A percentile compares a stretch with the other conserved stretches of the same genome.
These are phyloP conservation scores for Achlya hypogyna DNA, from an alignment of 352 stramenopile species.

Conservation along the genomic window DNA sequence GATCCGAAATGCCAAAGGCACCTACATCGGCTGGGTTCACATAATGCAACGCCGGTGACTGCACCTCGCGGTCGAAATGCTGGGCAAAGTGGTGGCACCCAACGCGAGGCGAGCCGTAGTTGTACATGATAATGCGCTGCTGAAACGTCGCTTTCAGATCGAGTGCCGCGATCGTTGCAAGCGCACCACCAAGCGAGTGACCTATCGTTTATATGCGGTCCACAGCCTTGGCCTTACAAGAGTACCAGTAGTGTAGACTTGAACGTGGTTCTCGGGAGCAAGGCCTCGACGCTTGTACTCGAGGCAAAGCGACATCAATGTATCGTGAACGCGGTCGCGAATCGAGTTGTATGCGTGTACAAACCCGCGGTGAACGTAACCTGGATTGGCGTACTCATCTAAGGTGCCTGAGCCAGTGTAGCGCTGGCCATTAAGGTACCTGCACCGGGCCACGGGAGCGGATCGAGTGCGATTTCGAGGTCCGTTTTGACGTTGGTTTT, in stretches of 20 bases:
- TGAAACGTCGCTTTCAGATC: neutral
- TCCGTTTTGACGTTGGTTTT: conserved; percentile 37
- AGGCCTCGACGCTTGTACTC: conserved; percentile 25
- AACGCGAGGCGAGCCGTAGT: conserved; percentile 27
- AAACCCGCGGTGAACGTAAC: conserved; percentile 36
- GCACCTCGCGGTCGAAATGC: conserved; percentile 1
- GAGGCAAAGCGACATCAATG: conserved; percentile 20
- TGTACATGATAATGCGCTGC: conserved; percentile 25
- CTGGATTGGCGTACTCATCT: conserved; percentile 16
- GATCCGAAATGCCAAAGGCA: conserved; percentile 19
- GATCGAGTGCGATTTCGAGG: conserved; percentile 23
- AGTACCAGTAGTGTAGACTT: conserved; percentile 22
- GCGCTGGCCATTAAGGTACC: neutral
- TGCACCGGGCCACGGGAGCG: neutral
- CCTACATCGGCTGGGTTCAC: neutral
- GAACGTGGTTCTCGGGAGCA: neutral
- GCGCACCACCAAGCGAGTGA: conserved; percentile 33
- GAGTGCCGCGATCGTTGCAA: conserved; percentile 24
- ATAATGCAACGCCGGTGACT: neutral
- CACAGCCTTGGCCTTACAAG: neutral
- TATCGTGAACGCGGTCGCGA: conserved; percentile 24
- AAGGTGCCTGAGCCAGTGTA: neutral
- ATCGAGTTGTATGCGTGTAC: conserved; percentile 33
- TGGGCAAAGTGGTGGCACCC: conserved; percentile 22
- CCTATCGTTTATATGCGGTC: neutral